Percentiles rank a stretch among this genome's conserved stretches.
Evolutionary conservation across 768 basidiomycete species (phyloP).

Genomic region (Auricularia sp.): DNA sequence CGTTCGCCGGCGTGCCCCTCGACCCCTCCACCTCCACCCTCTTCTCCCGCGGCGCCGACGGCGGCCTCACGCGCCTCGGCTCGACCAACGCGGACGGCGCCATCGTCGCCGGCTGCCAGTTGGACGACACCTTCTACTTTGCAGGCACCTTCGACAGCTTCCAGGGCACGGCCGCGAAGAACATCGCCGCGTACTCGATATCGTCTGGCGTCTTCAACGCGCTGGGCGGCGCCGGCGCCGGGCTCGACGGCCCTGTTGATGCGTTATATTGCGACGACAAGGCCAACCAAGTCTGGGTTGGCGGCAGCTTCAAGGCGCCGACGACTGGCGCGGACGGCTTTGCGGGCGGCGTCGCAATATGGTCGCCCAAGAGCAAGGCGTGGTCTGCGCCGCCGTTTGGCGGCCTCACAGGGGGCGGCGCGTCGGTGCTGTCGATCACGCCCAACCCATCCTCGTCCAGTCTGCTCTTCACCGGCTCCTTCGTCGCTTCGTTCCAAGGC

Average conservation of each 20-base stretch:
- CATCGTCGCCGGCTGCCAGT: slow-evolving; percentile 62
- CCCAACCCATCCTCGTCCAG: slow-evolving; percentile 60
- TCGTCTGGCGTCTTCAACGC: slow-evolving; percentile 47
- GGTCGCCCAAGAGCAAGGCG: slow-evolving; percentile 46
- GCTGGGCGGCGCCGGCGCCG: slow-evolving; percentile 43
- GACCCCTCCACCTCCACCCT: slow-evolving; percentile 66
- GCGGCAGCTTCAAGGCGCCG: slow-evolving; percentile 46
- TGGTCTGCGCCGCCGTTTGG: slow-evolving; percentile 78
- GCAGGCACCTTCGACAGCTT: slow-evolving; percentile 78
- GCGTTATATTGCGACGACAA: slow-evolving; percentile 68
- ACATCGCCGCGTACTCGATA: slow-evolving; percentile 68
- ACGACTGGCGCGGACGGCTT: slow-evolving; percentile 27
- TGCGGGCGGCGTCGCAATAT: slow-evolving; percentile 47
- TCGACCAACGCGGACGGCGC: slow-evolving; percentile 72
- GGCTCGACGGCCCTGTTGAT: slow-evolving; percentile 65
- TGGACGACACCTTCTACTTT: slow-evolving; percentile 62
- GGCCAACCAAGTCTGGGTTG: slow-evolving; percentile 62
- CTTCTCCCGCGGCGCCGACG: slow-evolving; percentile 52
- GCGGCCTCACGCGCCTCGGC: slow-evolving; percentile 58
- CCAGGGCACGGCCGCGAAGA: slow-evolving; percentile 44
- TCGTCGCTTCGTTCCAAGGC: slow-evolving; percentile 62
- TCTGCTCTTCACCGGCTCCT: slow-evolving; percentile 83
- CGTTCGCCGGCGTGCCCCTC: slow-evolving; percentile 33
- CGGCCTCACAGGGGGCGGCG: slow-evolving; percentile 63
- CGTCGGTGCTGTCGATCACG: slow-evolving; percentile 65